Evolutionary conservation across 2,329 filamentous ascomycete species (phyloP).

Genomic region (Chaetomium sp.): DNA sequence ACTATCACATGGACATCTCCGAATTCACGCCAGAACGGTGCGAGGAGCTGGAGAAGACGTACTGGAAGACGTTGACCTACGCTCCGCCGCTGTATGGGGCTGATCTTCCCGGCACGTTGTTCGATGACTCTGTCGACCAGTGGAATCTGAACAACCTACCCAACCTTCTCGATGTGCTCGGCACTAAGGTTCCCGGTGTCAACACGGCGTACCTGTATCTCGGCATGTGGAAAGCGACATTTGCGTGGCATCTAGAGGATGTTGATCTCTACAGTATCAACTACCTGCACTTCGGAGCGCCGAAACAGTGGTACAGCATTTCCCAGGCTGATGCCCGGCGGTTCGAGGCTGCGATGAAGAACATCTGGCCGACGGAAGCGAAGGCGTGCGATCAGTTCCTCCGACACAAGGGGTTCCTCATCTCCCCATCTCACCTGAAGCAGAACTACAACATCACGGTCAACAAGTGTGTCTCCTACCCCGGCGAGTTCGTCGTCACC

Average conservation of each 20-base stretch:
- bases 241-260: constrained; percentile 97
- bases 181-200: constrained; percentile 92
- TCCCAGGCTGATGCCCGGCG: constrained; percentile 88
- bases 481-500: constrained; percentile 96
- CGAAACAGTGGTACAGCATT: constrained; percentile 99
- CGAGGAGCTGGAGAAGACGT: constrained; percentile 86
- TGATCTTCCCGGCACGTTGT: constrained; percentile 91
- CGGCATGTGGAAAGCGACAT: constrained; percentile 99
- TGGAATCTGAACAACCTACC: constrained; percentile 97
- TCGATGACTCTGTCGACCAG: constrained; percentile 71
- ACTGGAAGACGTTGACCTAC: constrained; percentile 97
- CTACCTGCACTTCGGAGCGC: constrained; percentile 96
- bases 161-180: constrained; percentile 87
- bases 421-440: constrained; percentile 81
- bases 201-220: constrained; percentile 97
- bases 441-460: constrained; percentile 91
- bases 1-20: constrained; percentile 81
- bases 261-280: constrained; percentile 99
- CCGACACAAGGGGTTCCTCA: constrained; percentile 94
- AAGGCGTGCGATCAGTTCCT: constrained; percentile 96
- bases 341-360: constrained; percentile 93
- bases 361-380: constrained; percentile 87
- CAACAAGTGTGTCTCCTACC: constrained; percentile 91
- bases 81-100: constrained; percentile 92
- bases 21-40: constrained; percentile 89